Conservation (phyloP, 306 rosid genomes). For the Neltuma alba region DNA sequence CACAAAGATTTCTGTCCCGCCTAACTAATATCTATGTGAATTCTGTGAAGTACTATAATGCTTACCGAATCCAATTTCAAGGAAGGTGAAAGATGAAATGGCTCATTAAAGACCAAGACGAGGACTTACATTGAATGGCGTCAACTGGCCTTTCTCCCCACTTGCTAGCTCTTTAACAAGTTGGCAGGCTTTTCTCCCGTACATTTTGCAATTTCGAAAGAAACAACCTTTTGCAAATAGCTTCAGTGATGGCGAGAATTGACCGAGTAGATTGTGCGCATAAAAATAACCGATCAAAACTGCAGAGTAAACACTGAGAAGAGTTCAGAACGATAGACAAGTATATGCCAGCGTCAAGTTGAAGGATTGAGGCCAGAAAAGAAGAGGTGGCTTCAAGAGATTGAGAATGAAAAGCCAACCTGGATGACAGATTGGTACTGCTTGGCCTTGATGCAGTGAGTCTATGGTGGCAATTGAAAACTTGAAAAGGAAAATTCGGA, state of each 20-base stretch:
- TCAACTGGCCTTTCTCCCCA: conserved; percentile 75
- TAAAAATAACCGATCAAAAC: background rate
- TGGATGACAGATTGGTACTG: background rate
- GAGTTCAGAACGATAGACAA: background rate
- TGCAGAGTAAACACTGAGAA: background rate
- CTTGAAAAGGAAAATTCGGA: background rate
- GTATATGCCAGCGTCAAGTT: background rate
- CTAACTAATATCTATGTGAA: background rate
- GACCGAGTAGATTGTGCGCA: conserved; percentile 6
- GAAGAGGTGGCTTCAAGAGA: background rate
- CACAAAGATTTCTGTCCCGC: background rate
- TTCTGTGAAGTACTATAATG: no score
- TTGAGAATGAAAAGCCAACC: conserved; percentile 2
- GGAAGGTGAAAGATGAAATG: background rate
- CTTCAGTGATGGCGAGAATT: conserved; percentile 8
- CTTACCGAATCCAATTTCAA: background rate
- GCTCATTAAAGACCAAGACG: background rate
- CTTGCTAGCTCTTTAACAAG: conserved; percentile 72
- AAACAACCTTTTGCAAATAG: background rate
- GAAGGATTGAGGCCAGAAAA: background rate
- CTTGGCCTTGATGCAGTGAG: background rate
- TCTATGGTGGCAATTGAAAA: background rate
- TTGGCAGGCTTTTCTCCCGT: conserved; percentile 76
- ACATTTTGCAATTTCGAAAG: conserved; percentile 49
- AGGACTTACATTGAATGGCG: conserved; percentile 63